Percentiles rank a stretch among this genome's conserved stretches.
Evolutionary conservation across 164 flowering plant species (phyloP).

Genomic region (Magnolia sinica): DNA sequence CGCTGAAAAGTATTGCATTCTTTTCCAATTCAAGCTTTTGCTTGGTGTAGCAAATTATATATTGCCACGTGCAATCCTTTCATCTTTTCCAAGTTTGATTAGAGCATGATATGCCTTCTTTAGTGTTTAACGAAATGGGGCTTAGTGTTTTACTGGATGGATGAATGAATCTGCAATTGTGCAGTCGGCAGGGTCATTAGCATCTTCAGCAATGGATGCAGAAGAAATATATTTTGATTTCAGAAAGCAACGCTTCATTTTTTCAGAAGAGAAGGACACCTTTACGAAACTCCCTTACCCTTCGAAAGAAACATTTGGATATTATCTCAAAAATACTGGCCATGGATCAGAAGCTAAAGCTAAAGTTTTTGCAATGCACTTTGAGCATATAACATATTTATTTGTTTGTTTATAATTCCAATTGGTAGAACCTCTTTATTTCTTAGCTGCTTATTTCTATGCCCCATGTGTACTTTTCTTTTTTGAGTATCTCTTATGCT

Average conservation of each 20-base stretch:
- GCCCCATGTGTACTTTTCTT: not conserved
- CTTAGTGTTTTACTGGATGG: not conserved
- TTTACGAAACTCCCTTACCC: slow-evolving; percentile 92
- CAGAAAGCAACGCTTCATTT: slow-evolving; percentile 83
- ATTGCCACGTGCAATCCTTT: not conserved
- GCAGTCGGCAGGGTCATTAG: slow-evolving; percentile 47
- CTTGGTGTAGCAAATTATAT: not conserved
- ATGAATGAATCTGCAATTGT: not conserved
- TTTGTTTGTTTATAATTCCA: too few relatives aligned
- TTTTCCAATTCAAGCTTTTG: not conserved
- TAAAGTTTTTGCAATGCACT: not conserved
- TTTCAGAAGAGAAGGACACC: slow-evolving; percentile 65
- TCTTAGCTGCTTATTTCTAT: too few relatives aligned
- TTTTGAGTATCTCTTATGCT: not conserved
- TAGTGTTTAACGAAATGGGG: not conserved
- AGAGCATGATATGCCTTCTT: not conserved
- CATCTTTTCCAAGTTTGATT: not conserved
- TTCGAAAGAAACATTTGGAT: slow-evolving; percentile 76
- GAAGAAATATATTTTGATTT: slow-evolving; percentile 93
- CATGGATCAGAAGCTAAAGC: slow-evolving; percentile 87
- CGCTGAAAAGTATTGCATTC: not conserved
- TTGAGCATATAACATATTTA: too few relatives aligned
- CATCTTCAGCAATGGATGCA: slow-evolving; percentile 36
- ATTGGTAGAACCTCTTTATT: too few relatives aligned
- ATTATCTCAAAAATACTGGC: slow-evolving; percentile 76